Evolutionary conservation across 805 yeast genomes (phyloP).

Genomic region (Yarrowia hollandica): DNA sequence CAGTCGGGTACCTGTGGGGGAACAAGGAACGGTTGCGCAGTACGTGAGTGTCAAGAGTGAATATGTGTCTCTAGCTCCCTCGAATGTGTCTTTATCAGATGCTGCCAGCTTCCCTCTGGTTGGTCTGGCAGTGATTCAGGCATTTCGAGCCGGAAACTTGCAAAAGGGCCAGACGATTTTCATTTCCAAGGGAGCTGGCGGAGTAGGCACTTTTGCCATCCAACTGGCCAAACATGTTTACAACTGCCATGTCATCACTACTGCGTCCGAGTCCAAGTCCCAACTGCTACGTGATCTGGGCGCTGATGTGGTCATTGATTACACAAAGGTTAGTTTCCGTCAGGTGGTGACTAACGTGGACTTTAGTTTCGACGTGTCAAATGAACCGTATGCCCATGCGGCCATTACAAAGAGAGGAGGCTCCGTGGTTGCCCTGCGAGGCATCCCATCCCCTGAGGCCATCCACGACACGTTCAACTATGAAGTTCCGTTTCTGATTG

Average conservation of each 20-base stretch:
- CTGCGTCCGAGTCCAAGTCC: slow-evolving; percentile 53
- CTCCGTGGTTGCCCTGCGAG: background rate
- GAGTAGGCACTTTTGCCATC: slow-evolving; percentile 59
- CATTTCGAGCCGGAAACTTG: slow-evolving; percentile 59
- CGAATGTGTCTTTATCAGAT: slow-evolving; percentile 48
- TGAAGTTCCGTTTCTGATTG: background rate
- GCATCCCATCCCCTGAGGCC: slow-evolving; percentile 1
- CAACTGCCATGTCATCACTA: slow-evolving; percentile 51
- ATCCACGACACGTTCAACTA: slow-evolving; percentile 14
- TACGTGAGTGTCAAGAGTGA: slow-evolving; percentile 6
- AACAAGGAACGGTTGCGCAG: slow-evolving; percentile 57
- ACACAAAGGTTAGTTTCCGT: slow-evolving; percentile 40
- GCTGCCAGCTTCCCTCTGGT: slow-evolving; percentile 65
- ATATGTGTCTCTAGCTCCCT: background rate
- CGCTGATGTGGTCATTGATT: slow-evolving; percentile 62
- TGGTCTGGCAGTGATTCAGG: slow-evolving; percentile 35
- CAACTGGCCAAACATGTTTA: slow-evolving; percentile 54
- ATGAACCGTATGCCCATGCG: background rate
- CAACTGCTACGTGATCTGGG: slow-evolving; percentile 51
- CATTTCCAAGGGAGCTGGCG: slow-evolving; percentile 53
- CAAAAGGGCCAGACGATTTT: slow-evolving; percentile 12
- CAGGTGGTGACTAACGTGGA: background rate
- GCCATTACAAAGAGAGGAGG: slow-evolving; percentile 4
- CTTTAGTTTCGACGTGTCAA: slow-evolving; percentile 7
- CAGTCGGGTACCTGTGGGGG: slow-evolving; percentile 57